Evolutionary conservation across 306 rosid species (phyloP).

Genomic region (Lathyrus sativus): DNA sequence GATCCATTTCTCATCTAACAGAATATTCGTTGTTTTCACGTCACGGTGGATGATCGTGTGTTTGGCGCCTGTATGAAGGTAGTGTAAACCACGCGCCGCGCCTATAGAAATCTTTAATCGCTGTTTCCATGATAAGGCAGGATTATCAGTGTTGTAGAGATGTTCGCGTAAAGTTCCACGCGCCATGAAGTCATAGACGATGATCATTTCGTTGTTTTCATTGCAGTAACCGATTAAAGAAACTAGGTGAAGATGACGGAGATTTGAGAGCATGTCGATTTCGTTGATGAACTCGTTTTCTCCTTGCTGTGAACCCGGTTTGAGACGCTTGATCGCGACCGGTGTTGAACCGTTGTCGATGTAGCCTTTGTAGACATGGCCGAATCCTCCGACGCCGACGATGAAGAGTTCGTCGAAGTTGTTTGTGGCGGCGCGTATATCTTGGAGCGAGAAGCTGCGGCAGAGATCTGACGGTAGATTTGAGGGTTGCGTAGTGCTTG

Average conservation of each 20-base stretch:
- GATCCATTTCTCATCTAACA: conserved; percentile 50
- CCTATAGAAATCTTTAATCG: conserved; percentile 52
- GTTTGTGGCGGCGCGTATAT: conserved; percentile 44
- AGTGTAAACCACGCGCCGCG: conserved; percentile 57
- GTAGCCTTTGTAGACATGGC: conserved; percentile 62
- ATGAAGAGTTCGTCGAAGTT: conserved; percentile 48
- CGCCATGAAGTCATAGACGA: conserved; percentile 54
- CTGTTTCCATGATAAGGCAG: conserved; percentile 46
- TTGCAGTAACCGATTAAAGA: conserved; percentile 50
- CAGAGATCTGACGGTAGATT: conserved; percentile 43
- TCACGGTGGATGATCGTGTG: conserved; percentile 62
- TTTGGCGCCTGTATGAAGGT: conserved; percentile 53
- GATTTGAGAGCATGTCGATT: conserved; percentile 51
- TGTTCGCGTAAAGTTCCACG: conserved; percentile 60
- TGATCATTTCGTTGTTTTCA: conserved; percentile 49
- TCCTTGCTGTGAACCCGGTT: conserved; percentile 53
- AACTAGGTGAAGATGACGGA: conserved; percentile 49
- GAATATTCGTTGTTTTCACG: conserved; percentile 59
- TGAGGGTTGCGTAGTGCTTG: conserved; percentile 16
- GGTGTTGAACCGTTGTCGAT: conserved; percentile 38
- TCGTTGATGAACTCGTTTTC: conserved; percentile 50
- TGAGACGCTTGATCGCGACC: conserved; percentile 49
- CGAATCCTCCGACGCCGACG: conserved; percentile 53
- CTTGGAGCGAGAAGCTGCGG: conserved; percentile 42
- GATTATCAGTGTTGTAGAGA: conserved; percentile 44